Evolutionary conservation across 2,329 filamentous ascomycete species (phyloP).

Genomic region (Fusarium sp.): DNA sequence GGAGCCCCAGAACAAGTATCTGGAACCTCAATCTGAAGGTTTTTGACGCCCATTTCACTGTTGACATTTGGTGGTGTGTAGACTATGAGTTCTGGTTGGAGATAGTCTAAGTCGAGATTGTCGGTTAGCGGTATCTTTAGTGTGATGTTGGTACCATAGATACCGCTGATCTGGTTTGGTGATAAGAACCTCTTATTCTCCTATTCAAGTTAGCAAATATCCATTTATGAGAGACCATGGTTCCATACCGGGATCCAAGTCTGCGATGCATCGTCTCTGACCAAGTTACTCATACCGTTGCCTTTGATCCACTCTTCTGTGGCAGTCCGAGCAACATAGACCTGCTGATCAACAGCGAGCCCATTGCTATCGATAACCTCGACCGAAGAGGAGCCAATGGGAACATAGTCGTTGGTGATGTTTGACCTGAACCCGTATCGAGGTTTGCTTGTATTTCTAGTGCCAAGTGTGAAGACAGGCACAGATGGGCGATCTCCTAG

Average conservation of each 20-base stretch:
- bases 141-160: slow-evolving; percentile 32
- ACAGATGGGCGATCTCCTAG: not conserved
- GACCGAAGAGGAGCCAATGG: slow-evolving; percentile 25
- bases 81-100: slow-evolving; percentile 18
- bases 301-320: slow-evolving; percentile 31
- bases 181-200: slow-evolving; percentile 20
- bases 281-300: slow-evolving; percentile 36
- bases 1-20: slow-evolving; percentile 26
- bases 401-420: slow-evolving; percentile 39
- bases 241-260: slow-evolving; percentile 39
- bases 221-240: fast-evolving
- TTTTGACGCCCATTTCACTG: slow-evolving; percentile 34
- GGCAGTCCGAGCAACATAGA: slow-evolving; percentile 27
- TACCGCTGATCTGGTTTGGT: slow-evolving; percentile 26
- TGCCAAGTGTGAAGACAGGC: slow-evolving; percentile 36
- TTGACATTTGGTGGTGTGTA: slow-evolving; percentile 25
- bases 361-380: slow-evolving; percentile 1
- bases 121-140: slow-evolving; percentile 41
- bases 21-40: slow-evolving; percentile 23
- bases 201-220: not conserved
- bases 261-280: slow-evolving; percentile 21
- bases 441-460: not conserved
- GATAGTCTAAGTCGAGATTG: slow-evolving; percentile 23
- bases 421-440: slow-evolving; percentile 8
- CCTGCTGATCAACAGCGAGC: slow-evolving; percentile 21